Percentiles rank a stretch among this genome's conserved stretches.
Conservation (phyloP, 768 basidiomycete species). For the Boletus sp. region DNA sequence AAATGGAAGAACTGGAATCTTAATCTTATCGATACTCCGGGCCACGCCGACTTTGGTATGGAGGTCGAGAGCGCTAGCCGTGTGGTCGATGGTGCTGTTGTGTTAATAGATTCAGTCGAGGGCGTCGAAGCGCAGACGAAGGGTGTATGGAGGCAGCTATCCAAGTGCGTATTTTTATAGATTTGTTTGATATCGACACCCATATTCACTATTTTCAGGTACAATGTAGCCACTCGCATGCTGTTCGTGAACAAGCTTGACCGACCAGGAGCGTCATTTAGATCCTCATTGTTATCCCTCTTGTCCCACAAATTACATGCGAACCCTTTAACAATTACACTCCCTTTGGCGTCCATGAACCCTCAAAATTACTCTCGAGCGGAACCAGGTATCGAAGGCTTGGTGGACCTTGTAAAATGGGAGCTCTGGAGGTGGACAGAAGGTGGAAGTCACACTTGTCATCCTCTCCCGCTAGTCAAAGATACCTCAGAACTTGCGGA, state of each 20-base stretch:
- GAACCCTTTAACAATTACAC: constrained; percentile 63
- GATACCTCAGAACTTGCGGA: constrained; percentile 41
- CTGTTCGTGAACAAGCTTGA: constrained; percentile 89
- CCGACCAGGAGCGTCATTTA: constrained; percentile 80
- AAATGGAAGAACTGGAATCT: constrained; percentile 82
- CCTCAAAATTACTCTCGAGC: constrained; percentile 61
- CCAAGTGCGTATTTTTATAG: constrained; percentile 57
- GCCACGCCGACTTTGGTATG: constrained; percentile 96
- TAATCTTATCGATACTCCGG: constrained; percentile 89
- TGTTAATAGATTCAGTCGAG: constrained; percentile 87
- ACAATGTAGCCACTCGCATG: constrained; percentile 74
- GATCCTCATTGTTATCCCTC: constrained; percentile 67
- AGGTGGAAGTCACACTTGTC: constrained; percentile 43
- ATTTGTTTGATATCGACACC: background rate
- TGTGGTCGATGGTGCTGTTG: constrained; percentile 86
- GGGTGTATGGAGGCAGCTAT: constrained; percentile 85
- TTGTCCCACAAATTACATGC: constrained; percentile 74
- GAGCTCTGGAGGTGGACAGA: constrained; percentile 74
- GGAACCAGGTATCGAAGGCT: constrained; percentile 81
- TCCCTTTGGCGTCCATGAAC: constrained; percentile 80
- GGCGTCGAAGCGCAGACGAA: constrained; percentile 90
- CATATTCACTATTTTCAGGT: constrained; percentile 43
- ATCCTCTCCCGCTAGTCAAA: constrained; percentile 50
- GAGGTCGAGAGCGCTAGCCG: constrained; percentile 92
- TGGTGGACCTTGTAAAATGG: constrained; percentile 85